Conservation (phyloP, 495 filamentous ascomycete genomes). For the Penicillium longicatenatum region DNA sequence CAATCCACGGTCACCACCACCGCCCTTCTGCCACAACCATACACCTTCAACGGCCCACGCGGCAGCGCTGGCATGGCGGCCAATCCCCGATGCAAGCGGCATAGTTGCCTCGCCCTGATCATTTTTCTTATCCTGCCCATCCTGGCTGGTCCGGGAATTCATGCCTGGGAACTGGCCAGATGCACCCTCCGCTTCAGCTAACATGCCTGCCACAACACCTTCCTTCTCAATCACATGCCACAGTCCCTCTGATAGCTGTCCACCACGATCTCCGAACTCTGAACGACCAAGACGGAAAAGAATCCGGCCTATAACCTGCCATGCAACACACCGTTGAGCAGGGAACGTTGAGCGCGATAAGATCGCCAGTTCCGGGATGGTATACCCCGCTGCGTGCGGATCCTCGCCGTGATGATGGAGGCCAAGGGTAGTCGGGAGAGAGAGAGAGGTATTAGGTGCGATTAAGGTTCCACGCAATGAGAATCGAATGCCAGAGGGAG, state of each 20-base stretch:
- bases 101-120: conserved; percentile 2
- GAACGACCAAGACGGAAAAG: conserved; percentile 79
- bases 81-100: conserved; percentile 34
- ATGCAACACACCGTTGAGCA: conserved; percentile 86
- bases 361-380: conserved; percentile 82
- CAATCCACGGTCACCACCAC: conserved; percentile 53
- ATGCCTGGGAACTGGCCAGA: conserved; percentile 13
- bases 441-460: conserved; percentile 68
- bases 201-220: conserved; percentile 69
- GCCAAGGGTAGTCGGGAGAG: conserved; percentile 71
- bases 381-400: conserved; percentile 93
- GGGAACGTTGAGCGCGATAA: conserved; percentile 81
- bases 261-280: conserved; percentile 68
- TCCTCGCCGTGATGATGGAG: conserved; percentile 94
- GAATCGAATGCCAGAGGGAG: conserved; percentile 82
- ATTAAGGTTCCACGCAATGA: conserved; percentile 79
- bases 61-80: conserved; percentile 63
- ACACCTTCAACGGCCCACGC: conserved; percentile 87
- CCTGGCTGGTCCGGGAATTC: background rate
- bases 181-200: conserved; percentile 62
- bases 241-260: conserved; percentile 60
- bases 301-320: conserved; percentile 84
- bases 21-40: conserved; percentile 88
- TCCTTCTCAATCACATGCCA: conserved; percentile 80
- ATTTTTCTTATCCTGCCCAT: conserved; percentile 22